These are phyloP conservation scores for Leishmania arabica DNA, from an alignment of 208 protist genomes.

Conservation along the genomic window DNA sequence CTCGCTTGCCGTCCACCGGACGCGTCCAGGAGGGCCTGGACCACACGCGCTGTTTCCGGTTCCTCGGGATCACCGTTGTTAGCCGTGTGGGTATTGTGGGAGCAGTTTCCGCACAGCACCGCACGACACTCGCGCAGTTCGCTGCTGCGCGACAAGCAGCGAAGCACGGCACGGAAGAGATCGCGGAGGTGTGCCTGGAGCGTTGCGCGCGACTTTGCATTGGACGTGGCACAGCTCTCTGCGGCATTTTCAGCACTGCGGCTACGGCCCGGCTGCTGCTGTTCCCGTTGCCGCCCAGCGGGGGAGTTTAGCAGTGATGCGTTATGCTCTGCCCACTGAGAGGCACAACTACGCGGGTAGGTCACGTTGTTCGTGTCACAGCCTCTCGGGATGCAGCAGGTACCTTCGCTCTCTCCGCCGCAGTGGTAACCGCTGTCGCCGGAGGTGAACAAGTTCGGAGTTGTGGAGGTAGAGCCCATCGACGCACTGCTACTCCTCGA, in stretches of 20 bases:
- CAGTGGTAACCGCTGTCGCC: neutral
- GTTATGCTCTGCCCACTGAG: neutral
- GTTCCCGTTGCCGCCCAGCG: neutral
- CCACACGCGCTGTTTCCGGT: neutral
- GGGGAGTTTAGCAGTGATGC: neutral
- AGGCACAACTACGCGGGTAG: neutral
- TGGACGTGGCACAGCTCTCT: neutral
- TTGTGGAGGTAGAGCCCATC: neutral
- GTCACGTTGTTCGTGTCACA: neutral
- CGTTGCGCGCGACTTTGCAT: neutral
- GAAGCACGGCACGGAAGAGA: neutral
- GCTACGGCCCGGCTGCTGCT: neutral
- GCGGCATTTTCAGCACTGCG: neutral
- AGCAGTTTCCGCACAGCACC: neutral
- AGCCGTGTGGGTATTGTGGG: neutral
- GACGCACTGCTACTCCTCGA: neutral
- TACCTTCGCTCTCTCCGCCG: neutral
- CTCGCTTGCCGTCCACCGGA: neutral
- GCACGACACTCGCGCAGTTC: conserved; percentile 19
- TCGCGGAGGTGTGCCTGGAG: neutral
- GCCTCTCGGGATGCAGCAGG: neutral
- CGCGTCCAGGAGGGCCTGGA: neutral
- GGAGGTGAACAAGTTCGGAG: neutral
- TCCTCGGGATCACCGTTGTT: neutral
- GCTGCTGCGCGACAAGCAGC: conserved; percentile 11